These are phyloP conservation scores for Ogataea minuta DNA, from an alignment of 805 yeast species.

Conservation along the genomic window DNA sequence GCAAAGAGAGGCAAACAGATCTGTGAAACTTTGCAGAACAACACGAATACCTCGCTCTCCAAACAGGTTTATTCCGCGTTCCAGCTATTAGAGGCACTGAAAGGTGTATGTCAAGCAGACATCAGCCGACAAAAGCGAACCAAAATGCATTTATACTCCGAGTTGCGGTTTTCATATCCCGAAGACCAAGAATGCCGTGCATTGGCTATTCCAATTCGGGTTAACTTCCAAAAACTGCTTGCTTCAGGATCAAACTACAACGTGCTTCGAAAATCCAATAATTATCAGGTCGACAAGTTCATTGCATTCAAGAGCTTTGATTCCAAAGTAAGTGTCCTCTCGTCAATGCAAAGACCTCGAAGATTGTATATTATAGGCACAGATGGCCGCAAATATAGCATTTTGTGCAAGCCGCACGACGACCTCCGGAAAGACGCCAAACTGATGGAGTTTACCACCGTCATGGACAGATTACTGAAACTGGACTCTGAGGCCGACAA, in stretches of 20 bases:
- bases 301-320: constrained; percentile 64
- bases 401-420: constrained; percentile 83
- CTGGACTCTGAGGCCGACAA: constrained; percentile 70
- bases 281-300: constrained; percentile 21
- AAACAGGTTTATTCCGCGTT: constrained; percentile 29
- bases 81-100: constrained; percentile 41
- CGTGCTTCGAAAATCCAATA: constrained; percentile 31
- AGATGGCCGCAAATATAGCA: constrained; percentile 68
- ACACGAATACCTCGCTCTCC: constrained; percentile 14
- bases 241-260: constrained; percentile 42
- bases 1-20: constrained; percentile 46
- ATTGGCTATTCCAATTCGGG: constrained; percentile 71
- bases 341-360: constrained; percentile 86
- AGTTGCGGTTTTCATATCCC: constrained; percentile 38
- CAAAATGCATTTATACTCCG: constrained; percentile 39
- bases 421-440: constrained; percentile 95
- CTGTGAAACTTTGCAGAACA: constrained; percentile 33
- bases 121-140: constrained; percentile 35
- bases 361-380: constrained; percentile 73
- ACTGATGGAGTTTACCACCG: constrained; percentile 85
- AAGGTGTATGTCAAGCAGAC: constrained; percentile 41
- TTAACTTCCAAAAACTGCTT: constrained; percentile 70
- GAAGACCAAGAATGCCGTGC: constrained; percentile 31
- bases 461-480: constrained; percentile 71
- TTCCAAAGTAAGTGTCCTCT: constrained; percentile 63